Conservation (phyloP, 1,139 yeast genomes). For the Torulaspora globosa region DNA sequence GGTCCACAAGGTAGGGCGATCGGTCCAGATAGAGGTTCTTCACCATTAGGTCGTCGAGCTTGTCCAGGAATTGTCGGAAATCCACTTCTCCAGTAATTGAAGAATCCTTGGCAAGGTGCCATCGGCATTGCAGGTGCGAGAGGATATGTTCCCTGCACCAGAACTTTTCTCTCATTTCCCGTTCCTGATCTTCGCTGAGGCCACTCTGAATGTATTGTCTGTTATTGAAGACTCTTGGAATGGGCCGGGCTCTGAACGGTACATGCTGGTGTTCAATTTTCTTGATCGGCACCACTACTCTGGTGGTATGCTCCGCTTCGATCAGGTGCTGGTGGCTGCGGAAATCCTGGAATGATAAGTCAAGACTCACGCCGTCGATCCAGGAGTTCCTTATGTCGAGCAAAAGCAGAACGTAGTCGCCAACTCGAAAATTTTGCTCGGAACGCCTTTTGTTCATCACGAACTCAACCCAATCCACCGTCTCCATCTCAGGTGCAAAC, state of each 20-base stretch:
- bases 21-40: conserved; percentile 25
- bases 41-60: conserved; percentile 26
- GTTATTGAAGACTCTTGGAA: conserved; percentile 69
- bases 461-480: conserved; percentile 27
- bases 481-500: conserved; percentile 12
- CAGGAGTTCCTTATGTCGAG: conserved; percentile 36
- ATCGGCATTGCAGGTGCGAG: conserved; percentile 54
- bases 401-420: conserved; percentile 29
- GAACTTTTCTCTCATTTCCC: conserved; percentile 56
- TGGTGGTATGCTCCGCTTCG: conserved; percentile 44
- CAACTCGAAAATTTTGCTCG: conserved; percentile 11
- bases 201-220: conserved; percentile 69
- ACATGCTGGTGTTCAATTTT: conserved; percentile 40
- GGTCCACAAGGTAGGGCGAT: conserved; percentile 19
- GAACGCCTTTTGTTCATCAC: conserved; percentile 13
- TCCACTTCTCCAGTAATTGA: conserved; percentile 24
- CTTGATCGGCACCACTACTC: conserved; percentile 67
- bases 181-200: conserved; percentile 49
- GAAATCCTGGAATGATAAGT: conserved; percentile 29
- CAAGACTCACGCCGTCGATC: conserved; percentile 27
- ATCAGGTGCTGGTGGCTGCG: conserved; percentile 24
- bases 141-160: conserved; percentile 76
- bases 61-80: conserved; percentile 30
- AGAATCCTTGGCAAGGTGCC: conserved; percentile 42
- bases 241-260: conserved; percentile 46